Evolutionary conservation across 208 protist species (phyloP), one percentile per base, ranked within the genome.

Genomic region (Herpetomonas muscarum): DNA sequence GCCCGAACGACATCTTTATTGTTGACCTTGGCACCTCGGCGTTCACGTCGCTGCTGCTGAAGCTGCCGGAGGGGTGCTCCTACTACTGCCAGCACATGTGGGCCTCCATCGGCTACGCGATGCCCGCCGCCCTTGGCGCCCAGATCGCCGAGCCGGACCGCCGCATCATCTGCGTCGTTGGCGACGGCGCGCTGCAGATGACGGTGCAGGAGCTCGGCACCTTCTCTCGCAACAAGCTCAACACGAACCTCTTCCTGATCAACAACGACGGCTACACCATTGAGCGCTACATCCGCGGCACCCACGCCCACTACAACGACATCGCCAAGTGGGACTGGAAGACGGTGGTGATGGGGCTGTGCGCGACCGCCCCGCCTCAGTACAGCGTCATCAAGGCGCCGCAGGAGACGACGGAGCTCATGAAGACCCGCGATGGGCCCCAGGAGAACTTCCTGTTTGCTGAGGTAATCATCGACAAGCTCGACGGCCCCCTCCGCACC

Each of bases 251-350:
- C 29, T 48, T 82, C 21, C 71, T 82, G 19, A 61, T 82, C 28
- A 82, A 82, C 63, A 82, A 82, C 61, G 54, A 68, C 45, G 70
- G 76, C 56, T 82, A 82, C 71, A 76, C 60, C 5, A 82, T 82
- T 50, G 76, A 82, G 61, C 76, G 76, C 45, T 66, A 31, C 49
- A 82, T 82, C 52, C 76, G 62, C 53, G 72, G 70, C 0, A 63
- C 61, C 45, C 42, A 73, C 29, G 66, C 66, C 26, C 2, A 19
- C 22, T 82, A 82, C 76, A 82, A 82, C 61, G 76, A 82, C 45
- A 67, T 82, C 45, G 61, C 66, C 1, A 4, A 42, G 26, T 82
- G 70, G 70, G 45, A 78, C 56, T 82, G 76, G 76, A 63, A 51
- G 30, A 59, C 28, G 15, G 25, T 82, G 36, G 64, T 70, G 32